phyloP scores from a whole-genome alignment of 1,284 basidiomycete genomes.

The Tilletia walkeri region DNA sequence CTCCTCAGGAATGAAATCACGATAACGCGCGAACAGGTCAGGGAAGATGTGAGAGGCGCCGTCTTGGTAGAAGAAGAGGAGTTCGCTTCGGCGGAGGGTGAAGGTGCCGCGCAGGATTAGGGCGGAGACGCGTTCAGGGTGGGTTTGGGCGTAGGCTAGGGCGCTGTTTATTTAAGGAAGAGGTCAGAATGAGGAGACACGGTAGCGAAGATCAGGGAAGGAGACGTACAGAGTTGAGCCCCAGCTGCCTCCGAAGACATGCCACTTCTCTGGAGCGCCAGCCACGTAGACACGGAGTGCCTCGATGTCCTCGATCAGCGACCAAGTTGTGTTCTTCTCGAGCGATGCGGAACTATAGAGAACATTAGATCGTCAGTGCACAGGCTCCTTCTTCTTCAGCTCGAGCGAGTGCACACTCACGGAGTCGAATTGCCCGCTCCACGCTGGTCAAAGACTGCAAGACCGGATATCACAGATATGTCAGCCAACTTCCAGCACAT shows the following conservation, averaged over 20 bases:
- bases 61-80: conserved; percentile 88
- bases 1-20: conserved; percentile 74
- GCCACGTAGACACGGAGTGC: conserved; percentile 66
- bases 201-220: too few species aligned
- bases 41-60: conserved; percentile 59
- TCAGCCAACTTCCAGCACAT: too few species aligned
- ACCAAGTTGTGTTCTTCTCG: conserved; percentile 90
- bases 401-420: conserved; percentile 57
- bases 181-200: background rate
- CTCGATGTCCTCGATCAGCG: conserved; percentile 86
- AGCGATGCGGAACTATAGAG: conserved; percentile 62
- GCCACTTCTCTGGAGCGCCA: conserved; percentile 58
- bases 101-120: conserved; percentile 89
- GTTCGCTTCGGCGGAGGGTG: conserved; percentile 74
- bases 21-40: conserved; percentile 61
- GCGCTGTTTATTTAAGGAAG: conserved; percentile 44
- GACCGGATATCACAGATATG: too few species aligned
- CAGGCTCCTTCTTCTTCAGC: background rate
- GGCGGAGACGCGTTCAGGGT: conserved; percentile 76
- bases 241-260: conserved; percentile 60
- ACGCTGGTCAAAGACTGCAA: conserved; percentile 62
- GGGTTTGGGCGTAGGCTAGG: conserved; percentile 79
- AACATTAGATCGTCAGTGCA: background rate
- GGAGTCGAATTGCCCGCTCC: conserved; percentile 77
- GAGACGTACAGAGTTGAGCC: conserved; percentile 71